Conservation (phyloP, 306 rosid genomes). For the Prunus salicina region DNA sequence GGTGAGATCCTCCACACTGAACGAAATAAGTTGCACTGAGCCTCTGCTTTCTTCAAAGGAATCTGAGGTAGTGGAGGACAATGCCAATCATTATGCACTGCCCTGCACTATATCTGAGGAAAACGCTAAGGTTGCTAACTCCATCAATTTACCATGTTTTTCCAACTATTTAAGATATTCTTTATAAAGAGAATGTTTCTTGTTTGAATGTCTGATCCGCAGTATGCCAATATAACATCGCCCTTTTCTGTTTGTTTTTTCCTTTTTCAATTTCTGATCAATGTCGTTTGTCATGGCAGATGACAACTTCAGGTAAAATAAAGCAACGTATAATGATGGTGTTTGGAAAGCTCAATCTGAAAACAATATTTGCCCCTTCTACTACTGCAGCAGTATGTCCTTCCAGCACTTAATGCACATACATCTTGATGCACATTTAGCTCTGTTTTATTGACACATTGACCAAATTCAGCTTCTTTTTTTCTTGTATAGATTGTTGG, state of each 20-base stretch:
- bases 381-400: conserved; percentile 65
- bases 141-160: background rate
- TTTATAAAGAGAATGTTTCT: background rate
- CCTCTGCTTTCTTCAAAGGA: conserved; percentile 29
- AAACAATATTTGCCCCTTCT: conserved; percentile 71
- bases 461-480: background rate
- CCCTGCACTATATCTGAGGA: conserved; percentile 28
- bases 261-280: background rate
- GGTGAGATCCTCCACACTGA: conserved; percentile 27
- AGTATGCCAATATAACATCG: background rate
- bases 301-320: conserved; percentile 29
- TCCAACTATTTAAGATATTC: background rate
- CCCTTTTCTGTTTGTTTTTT: background rate
- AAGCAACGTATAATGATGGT: conserved; percentile 21
- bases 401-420: background rate
- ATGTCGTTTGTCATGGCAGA: conserved; percentile 29
- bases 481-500: conserved; percentile 49
- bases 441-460: background rate
- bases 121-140: conserved; percentile 35
- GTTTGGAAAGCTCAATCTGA: conserved; percentile 38
- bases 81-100: conserved; percentile 29
- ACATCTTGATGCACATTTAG: background rate
- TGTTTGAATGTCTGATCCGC: background rate
- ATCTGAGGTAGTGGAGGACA: conserved; percentile 15
- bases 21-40: conserved; percentile 29